phyloP scores from a whole-genome alignment of 257 asterid species.

The Scutellaria minor region DNA sequence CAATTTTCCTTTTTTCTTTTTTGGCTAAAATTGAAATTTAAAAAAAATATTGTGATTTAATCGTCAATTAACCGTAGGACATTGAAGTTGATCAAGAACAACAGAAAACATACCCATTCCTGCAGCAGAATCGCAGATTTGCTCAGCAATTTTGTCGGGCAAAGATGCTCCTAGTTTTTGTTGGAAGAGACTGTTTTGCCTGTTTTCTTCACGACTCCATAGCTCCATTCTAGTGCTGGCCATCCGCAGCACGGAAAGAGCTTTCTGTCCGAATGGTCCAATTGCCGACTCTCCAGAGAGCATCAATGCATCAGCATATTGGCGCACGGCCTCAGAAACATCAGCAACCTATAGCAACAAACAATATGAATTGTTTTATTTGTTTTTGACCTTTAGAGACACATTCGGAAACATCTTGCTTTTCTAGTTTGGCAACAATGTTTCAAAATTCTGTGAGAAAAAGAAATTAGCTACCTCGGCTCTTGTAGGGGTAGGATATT shows the following conservation, averaged over 20 bases:
- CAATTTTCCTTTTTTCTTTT: too few species aligned
- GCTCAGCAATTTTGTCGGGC: conserved; percentile 70
- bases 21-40: too few species aligned
- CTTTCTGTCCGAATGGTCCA: conserved; percentile 71
- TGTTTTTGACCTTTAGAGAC: background rate
- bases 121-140: conserved; percentile 74
- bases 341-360: conserved; percentile 70
- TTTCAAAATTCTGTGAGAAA: background rate
- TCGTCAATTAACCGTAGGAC: background rate
- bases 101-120: conserved; percentile 67
- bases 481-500: conserved; percentile 85
- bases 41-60: too few species aligned
- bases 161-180: conserved; percentile 52
- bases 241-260: conserved; percentile 67
- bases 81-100: background rate
- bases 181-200: conserved; percentile 48
- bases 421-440: background rate
- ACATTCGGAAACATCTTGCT: background rate
- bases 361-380: background rate
- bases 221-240: conserved; percentile 81
- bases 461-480: conserved; percentile 65
- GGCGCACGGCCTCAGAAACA: conserved; percentile 87
- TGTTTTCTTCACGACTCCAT: conserved; percentile 73
- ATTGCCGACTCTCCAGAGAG: conserved; percentile 94
- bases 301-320: conserved; percentile 88